Evolutionary conservation across 495 filamentous ascomycete species (phyloP).

Genomic region (Aspergillus ostianus): DNA sequence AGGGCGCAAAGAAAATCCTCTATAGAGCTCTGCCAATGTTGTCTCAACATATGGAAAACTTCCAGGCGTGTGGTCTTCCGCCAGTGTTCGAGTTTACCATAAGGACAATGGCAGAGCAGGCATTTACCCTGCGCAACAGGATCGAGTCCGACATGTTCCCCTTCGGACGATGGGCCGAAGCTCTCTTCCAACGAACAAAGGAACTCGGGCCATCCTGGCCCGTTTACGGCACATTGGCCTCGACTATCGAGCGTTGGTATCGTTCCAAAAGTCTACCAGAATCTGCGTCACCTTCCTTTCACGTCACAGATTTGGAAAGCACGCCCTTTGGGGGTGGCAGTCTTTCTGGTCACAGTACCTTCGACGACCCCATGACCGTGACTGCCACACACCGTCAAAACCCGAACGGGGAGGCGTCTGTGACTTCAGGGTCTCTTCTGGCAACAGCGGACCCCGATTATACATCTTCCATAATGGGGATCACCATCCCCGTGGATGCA

Average conservation of each 20-base stretch:
- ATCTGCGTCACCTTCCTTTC: slow-evolving; percentile 12
- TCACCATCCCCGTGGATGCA: slow-evolving; percentile 37
- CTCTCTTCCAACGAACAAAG: slow-evolving; percentile 33
- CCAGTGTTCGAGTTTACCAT: slow-evolving; percentile 45
- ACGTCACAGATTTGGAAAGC: slow-evolving; percentile 7
- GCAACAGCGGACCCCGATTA: slow-evolving; percentile 20
- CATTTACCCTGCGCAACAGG: slow-evolving; percentile 32
- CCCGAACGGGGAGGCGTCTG: slow-evolving; percentile 9
- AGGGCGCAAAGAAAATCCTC: slow-evolving; percentile 45
- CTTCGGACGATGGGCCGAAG: slow-evolving; percentile 39
- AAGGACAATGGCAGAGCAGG: slow-evolving; percentile 41
- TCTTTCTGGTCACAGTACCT: slow-evolving; percentile 4
- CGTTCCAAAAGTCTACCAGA: slow-evolving; percentile 22
- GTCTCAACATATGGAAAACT: slow-evolving; percentile 48
- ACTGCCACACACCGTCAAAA: slow-evolving; percentile 6
- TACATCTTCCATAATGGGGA: slow-evolving; percentile 36
- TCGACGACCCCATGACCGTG: slow-evolving; percentile 11
- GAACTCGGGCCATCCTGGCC: slow-evolving; percentile 36
- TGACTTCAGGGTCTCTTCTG: slow-evolving; percentile 8
- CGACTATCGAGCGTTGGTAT: slow-evolving; percentile 35
- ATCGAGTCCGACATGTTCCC: slow-evolving; percentile 38
- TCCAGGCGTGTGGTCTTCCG: slow-evolving; percentile 45
- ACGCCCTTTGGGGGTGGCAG: slow-evolving; percentile 4
- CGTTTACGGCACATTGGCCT: slow-evolving; percentile 34
- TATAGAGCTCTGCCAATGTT: slow-evolving; percentile 43